Evolutionary conservation across 2,329 filamentous ascomycete genomes (phyloP), one percentile per base, ranked within the genome.

Genomic region (Fusarium torreyae): DNA sequence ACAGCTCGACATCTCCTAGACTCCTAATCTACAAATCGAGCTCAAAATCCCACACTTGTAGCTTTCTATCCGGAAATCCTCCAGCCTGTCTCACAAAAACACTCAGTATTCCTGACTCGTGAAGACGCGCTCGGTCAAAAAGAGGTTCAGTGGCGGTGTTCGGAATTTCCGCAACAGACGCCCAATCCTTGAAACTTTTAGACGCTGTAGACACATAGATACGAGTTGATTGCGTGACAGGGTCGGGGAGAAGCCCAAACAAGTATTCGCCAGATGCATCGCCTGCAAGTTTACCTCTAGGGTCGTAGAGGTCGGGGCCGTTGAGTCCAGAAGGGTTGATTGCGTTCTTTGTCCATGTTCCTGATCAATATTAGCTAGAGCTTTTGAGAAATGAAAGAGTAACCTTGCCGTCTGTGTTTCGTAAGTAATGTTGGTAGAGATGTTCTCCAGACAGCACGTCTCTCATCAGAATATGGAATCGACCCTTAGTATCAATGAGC

Each of bases 21-120:
- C 10, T 10, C 28, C 28, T 31, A 18, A 18, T 31, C 22, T 46
- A 63, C 0, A 68, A 6, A 5, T 55, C 67, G 9, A 70, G 51
- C 18, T 70, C 67, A 22, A 70, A 70, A 9, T 70, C 67, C 67
- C 67, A 70, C 1, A 70, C 63, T 33, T 70, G 63, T 1, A 70
- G 4, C n/a, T 70, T 70, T 3, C 67, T 49, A 5, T 68, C 31
- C 0, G 67, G 67, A 14, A 51, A 70, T 0, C 49, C 36, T 0
- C 67, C 67, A 15, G 34, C 67, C 10, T 70, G 67, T 7, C 67
- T 57, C 0, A 70, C 39, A 31, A 68, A 70, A 0, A 70, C 54
- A 3, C 67, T 70, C 50, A 70, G 17, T 0, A 70, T 7, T 1
- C 52, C 67, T 6, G 36, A 48, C 2, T 70, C 54, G 13, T 57